Percentiles rank a stretch among this genome's conserved stretches.
phyloP scores from a whole-genome alignment of 306 rosid species.

The Castanospermum australe region DNA sequence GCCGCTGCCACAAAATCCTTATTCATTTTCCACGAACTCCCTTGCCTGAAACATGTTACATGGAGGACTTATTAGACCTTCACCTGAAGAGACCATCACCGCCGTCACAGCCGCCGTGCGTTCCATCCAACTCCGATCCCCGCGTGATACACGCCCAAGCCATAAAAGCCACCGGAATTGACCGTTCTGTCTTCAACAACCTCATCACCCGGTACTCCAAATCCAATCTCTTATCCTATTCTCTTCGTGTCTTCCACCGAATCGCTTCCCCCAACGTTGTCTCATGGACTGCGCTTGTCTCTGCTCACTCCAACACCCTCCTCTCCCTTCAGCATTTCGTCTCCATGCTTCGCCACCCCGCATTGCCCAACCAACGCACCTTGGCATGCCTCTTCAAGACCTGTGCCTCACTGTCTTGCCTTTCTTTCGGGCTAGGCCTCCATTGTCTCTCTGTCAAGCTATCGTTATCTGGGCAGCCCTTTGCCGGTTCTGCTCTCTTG shows the following conservation, averaged over 20 bases:
- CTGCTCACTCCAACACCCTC: conserved; percentile 56
- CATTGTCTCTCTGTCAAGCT: conserved; percentile 73
- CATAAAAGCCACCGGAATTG: conserved; percentile 29
- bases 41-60: no score
- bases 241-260: conserved; percentile 54
- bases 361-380: conserved; percentile 75
- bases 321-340: conserved; percentile 62
- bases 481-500: conserved; percentile 63
- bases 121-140: conserved; percentile 42
- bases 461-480: conserved; percentile 47
- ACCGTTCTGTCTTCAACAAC: conserved; percentile 44
- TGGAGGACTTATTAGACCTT: not conserved
- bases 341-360: conserved; percentile 78
- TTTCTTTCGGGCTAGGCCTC: conserved; percentile 62
- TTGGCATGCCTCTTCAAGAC: conserved; percentile 69
- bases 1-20: no score
- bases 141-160: conserved; percentile 60
- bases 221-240: conserved; percentile 39
- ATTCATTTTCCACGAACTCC: no score
- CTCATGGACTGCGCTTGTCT: conserved; percentile 76
- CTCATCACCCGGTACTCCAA: conserved; percentile 69
- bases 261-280: conserved; percentile 69
- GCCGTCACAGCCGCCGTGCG: not conserved
- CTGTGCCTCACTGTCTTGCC: conserved; percentile 52
- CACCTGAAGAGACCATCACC: not conserved